These are phyloP conservation scores for Carex pumila DNA, from an alignment of 176 grass and related monocot species.

Conservation along the genomic window DNA sequence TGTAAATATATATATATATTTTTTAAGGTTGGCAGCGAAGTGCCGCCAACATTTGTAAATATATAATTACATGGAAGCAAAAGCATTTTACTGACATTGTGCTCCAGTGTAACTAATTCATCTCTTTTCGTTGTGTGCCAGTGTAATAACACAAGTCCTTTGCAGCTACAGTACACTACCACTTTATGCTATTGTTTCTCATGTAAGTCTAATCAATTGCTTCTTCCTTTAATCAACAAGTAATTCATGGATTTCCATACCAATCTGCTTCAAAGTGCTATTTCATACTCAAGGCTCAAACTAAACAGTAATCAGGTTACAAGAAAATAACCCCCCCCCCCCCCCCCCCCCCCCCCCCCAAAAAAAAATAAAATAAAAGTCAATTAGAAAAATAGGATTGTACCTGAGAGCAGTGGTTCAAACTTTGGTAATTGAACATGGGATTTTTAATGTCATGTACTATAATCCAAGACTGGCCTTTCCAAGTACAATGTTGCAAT, in stretches of 20 bases:
- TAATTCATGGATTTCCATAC: background rate
- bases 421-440: background rate
- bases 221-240: background rate
- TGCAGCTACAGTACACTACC: constrained; percentile 73
- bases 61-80: background rate
- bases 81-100: background rate
- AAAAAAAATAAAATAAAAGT: too few relatives aligned
- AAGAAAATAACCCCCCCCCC: background rate
- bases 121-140: constrained; percentile 18
- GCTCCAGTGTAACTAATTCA: background rate
- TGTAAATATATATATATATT: too few relatives aligned
- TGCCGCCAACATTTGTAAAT: background rate
- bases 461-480: background rate
- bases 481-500: background rate
- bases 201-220: constrained; percentile 37
- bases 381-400: background rate
- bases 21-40: too few relatives aligned
- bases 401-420: background rate
- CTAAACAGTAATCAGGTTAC: background rate
- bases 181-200: constrained; percentile 75
- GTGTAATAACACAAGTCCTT: constrained; percentile 48
- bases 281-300: background rate
- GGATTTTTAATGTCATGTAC: background rate
- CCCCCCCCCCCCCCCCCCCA: too few relatives aligned
- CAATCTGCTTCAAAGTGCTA: background rate